A percentile compares a stretch with the other conserved stretches of the same genome.
Conservation (phyloP, 2,329 filamentous ascomycete genomes). For the Pseudodiploospora longispora region DNA sequence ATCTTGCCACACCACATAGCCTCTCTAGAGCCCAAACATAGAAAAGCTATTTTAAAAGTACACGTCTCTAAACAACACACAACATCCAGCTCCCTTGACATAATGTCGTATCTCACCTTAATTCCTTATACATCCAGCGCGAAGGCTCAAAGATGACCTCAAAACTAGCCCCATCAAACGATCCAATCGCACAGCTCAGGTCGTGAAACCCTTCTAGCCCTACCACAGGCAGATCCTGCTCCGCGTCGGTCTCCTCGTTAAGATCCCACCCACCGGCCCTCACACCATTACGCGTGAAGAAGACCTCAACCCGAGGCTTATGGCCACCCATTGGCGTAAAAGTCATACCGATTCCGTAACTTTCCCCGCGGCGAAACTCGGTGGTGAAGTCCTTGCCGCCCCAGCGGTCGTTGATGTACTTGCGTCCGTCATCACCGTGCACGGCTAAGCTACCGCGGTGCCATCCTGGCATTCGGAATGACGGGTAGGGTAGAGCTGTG, state of each 20-base stretch:
- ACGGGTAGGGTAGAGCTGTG: slow-evolving; percentile 65
- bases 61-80: too few relatives aligned
- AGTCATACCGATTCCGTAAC: slow-evolving; percentile 64
- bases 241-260: slow-evolving; percentile 63
- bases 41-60: too few relatives aligned
- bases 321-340: slow-evolving; percentile 33
- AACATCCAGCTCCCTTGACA: too few relatives aligned
- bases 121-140: slow-evolving; percentile 45
- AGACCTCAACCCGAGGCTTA: slow-evolving; percentile 33
- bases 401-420: slow-evolving; percentile 67
- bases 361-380: slow-evolving; percentile 57
- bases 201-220: slow-evolving; percentile 67
- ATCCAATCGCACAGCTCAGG: slow-evolving; percentile 61
- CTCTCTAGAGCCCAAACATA: too few relatives aligned
- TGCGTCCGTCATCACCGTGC: slow-evolving; percentile 73
- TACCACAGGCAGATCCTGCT: slow-evolving; percentile 51
- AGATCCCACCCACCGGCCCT: slow-evolving; percentile 59
- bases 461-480: slow-evolving; percentile 74
- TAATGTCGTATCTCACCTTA: neutral
- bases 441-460: slow-evolving; percentile 66
- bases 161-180: slow-evolving; percentile 60
- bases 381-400: slow-evolving; percentile 62
- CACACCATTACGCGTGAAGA: slow-evolving; percentile 62
- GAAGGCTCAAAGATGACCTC: slow-evolving; percentile 56
- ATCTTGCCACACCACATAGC: too few relatives aligned